Conservation (phyloP, 2,329 filamentous ascomycete species). For the Fusarium burgessii region DNA sequence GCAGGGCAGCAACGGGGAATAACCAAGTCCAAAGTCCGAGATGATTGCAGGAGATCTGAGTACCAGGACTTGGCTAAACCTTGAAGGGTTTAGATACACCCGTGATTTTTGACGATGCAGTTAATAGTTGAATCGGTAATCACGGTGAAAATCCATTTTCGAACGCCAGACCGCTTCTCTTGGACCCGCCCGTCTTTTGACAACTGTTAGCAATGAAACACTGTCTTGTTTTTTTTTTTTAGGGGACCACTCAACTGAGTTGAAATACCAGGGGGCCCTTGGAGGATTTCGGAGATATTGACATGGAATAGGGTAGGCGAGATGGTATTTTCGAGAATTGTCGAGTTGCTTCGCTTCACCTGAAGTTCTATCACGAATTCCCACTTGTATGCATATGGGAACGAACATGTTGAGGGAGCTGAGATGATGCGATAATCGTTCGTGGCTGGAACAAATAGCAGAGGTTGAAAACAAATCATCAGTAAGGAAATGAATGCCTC, state of each 20-base stretch:
- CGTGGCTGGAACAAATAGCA: constrained; percentile 13
- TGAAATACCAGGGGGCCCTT: constrained; percentile 17
- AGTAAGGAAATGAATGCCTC: neutral
- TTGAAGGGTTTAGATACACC: constrained; percentile 20
- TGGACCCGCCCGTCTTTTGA: constrained; percentile 34
- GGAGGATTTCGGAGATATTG: constrained; percentile 14
- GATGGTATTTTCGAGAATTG: neutral
- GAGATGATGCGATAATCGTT: constrained; percentile 17
- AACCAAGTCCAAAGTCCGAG: constrained; percentile 2
- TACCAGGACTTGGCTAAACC: constrained; percentile 4
- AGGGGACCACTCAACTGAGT: constrained; percentile 11
- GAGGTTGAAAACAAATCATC: constrained; percentile 12
- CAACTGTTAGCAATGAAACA: constrained; percentile 42
- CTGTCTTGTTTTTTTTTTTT: constrained; percentile 23
- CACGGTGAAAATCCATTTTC: constrained; percentile 26
- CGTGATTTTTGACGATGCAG: constrained; percentile 38
- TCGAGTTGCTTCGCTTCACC: neutral
- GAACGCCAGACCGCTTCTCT: constrained; percentile 45
- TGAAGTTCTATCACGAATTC: constrained; percentile 5
- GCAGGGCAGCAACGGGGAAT: constrained; percentile 24
- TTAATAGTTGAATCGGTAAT: constrained; percentile 35
- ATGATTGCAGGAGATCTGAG: constrained; percentile 30
- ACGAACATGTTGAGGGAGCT: constrained; percentile 16
- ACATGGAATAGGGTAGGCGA: constrained; percentile 37
- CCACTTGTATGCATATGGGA: constrained; percentile 2